A percentile compares a stretch with the other conserved stretches of the same genome.
phyloP scores from a whole-genome alignment of 139 green algal species.

The Tetradesmus lagerheimii region DNA sequence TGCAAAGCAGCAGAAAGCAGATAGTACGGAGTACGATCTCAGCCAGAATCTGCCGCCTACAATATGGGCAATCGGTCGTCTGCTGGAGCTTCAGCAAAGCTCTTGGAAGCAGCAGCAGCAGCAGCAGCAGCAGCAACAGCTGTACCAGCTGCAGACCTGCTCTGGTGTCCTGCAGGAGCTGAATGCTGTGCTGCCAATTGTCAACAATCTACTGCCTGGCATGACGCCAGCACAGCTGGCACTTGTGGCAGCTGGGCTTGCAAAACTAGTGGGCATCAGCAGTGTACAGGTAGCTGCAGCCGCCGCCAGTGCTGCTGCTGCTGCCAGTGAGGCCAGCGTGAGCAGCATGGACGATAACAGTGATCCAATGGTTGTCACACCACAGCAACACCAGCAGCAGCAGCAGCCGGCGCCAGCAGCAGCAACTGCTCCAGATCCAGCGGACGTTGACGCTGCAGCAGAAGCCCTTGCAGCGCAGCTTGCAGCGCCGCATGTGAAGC shows the following conservation, averaged over 20 bases:
- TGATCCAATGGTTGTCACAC: too few species aligned
- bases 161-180: neutral
- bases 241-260: neutral
- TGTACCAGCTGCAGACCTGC: neutral
- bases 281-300: neutral
- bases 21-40: neutral
- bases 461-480: neutral
- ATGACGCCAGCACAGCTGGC: neutral
- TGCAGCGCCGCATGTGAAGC: neutral
- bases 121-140: neutral
- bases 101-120: neutral
- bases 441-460: neutral
- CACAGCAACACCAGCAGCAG: neutral
- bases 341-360: neutral
- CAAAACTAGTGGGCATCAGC: neutral
- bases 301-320: neutral
- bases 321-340: neutral
- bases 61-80: neutral
- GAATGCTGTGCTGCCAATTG: too few species aligned
- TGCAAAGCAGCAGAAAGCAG: neutral
- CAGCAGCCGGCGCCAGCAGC: neutral
- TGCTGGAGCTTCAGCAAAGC: neutral
- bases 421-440: neutral
- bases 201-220: neutral
- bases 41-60: neutral